These are phyloP conservation scores for Mortierella hygrophila DNA, from an alignment of 192 early-diverging fungal genomes.

Conservation along the genomic window DNA sequence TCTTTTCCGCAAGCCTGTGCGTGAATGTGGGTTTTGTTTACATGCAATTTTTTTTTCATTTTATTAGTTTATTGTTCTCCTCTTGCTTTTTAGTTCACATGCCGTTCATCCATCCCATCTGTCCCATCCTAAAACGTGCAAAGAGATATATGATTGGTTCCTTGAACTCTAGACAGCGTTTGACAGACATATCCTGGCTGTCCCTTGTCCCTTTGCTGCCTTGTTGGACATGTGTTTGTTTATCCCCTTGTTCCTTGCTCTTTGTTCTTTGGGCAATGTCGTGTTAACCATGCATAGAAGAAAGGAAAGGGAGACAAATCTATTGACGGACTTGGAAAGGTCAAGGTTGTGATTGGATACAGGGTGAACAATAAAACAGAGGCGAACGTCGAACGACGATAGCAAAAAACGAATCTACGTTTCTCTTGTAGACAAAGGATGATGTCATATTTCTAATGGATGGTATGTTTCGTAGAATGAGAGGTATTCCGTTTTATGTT, in stretches of 20 bases:
- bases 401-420: not conserved
- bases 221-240: constrained; percentile 5
- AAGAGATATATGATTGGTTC: not conserved
- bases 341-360: not conserved
- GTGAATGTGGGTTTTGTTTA: not conserved
- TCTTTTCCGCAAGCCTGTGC: not conserved
- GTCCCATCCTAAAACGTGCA: not conserved
- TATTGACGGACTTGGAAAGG: no score
- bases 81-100: not conserved
- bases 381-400: no score
- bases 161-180: not conserved
- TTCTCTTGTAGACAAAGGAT: not conserved
- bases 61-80: not conserved
- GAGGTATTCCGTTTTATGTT: not conserved
- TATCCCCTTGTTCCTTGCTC: not conserved
- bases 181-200: not conserved
- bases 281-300: no score
- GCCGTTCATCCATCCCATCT: not conserved
- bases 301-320: no score
- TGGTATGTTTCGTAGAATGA: not conserved
- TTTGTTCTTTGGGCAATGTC: not conserved
- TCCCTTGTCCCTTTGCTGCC: not conserved
- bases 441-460: not conserved
- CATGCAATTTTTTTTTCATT: not conserved
- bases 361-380: not conserved